These are phyloP conservation scores for Thyridium curvatum DNA, from an alignment of 2,329 filamentous ascomycete species.

Conservation along the genomic window DNA sequence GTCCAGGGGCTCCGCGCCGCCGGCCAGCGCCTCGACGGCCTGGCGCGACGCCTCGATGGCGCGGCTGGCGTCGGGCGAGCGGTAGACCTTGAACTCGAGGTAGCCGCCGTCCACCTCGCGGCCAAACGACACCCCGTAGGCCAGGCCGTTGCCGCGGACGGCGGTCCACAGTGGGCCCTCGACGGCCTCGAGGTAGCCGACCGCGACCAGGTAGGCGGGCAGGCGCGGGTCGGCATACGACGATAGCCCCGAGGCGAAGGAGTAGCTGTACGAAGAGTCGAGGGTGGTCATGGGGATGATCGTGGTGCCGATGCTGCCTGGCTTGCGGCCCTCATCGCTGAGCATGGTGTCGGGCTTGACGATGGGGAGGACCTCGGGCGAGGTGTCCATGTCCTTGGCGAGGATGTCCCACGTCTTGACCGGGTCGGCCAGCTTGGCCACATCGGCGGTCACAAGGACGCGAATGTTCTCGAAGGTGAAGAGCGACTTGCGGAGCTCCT, in stretches of 20 bases:
- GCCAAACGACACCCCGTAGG: constrained; percentile 79
- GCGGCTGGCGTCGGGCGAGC: constrained; percentile 82
- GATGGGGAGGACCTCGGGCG: constrained; percentile 46
- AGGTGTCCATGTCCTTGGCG: constrained; percentile 37
- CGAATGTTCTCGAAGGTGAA: constrained; percentile 84
- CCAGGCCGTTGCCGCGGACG: constrained; percentile 86
- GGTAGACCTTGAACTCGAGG: constrained; percentile 80
- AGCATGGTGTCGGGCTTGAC: constrained; percentile 65
- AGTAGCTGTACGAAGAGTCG: constrained; percentile 83
- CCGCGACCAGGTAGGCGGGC: constrained; percentile 79
- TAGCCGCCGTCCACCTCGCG: constrained; percentile 74
- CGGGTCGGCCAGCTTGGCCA: constrained; percentile 66
- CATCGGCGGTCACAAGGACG: constrained; percentile 74
- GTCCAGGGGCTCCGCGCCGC: constrained; percentile 68
- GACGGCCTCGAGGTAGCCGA: constrained; percentile 85
- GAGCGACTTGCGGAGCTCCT: constrained; percentile 67
- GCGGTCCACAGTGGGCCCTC: constrained; percentile 94
- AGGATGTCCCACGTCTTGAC: constrained; percentile 74
- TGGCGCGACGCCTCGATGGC: constrained; percentile 73
- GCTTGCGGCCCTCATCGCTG: constrained; percentile 65
- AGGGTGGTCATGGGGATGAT: constrained; percentile 88
- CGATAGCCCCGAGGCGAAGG: constrained; percentile 66
- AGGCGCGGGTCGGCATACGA: constrained; percentile 72
- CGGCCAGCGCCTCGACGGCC: constrained; percentile 68
- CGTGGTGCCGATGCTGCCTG: constrained; percentile 67